These are phyloP conservation scores for Mortierella sp. DNA, from an alignment of 371 early-diverging fungal species.

Conservation along the genomic window DNA sequence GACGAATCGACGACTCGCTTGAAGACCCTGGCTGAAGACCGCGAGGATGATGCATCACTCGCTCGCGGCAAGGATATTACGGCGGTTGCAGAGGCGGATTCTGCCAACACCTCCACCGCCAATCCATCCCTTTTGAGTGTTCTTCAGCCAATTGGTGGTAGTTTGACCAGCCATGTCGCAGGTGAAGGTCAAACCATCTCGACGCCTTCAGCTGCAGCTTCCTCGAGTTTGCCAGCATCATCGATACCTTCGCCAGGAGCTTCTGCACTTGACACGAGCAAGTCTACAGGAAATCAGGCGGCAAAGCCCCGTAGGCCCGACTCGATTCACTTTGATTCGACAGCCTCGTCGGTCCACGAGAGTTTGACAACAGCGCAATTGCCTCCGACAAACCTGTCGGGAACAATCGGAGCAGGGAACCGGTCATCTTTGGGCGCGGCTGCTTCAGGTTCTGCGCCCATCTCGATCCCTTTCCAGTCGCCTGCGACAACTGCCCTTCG, in stretches of 20 bases:
- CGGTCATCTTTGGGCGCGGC: slow-evolving; percentile 20
- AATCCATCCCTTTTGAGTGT: slow-evolving; percentile 24
- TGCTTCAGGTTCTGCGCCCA: slow-evolving; percentile 30
- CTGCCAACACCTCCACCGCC: slow-evolving; percentile 6
- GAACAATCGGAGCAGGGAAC: slow-evolving; percentile 6
- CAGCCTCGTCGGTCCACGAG: neutral
- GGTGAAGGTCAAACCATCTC: slow-evolving; percentile 4
- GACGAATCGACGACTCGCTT: slow-evolving; percentile 9
- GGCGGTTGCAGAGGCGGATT: neutral
- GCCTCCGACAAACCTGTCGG: slow-evolving; percentile 24
- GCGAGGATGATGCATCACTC: neutral
- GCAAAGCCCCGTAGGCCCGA: slow-evolving; percentile 5
- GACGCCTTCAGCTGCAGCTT: neutral
- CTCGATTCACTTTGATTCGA: slow-evolving; percentile 1
- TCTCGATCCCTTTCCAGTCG: slow-evolving; percentile 55
- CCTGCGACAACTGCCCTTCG: slow-evolving; percentile 49
- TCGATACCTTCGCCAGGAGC: neutral
- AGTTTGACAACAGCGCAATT: slow-evolving; percentile 13
- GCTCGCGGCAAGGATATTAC: neutral
- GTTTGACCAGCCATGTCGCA: neutral
- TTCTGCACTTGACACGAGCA: neutral
- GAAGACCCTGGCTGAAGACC: slow-evolving; percentile 20
- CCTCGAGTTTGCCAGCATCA: neutral
- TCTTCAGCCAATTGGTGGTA: slow-evolving; percentile 9
- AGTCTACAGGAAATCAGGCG: neutral